Conservation (phyloP, 768 basidiomycete genomes). For the Leccinum aurantiacum region DNA sequence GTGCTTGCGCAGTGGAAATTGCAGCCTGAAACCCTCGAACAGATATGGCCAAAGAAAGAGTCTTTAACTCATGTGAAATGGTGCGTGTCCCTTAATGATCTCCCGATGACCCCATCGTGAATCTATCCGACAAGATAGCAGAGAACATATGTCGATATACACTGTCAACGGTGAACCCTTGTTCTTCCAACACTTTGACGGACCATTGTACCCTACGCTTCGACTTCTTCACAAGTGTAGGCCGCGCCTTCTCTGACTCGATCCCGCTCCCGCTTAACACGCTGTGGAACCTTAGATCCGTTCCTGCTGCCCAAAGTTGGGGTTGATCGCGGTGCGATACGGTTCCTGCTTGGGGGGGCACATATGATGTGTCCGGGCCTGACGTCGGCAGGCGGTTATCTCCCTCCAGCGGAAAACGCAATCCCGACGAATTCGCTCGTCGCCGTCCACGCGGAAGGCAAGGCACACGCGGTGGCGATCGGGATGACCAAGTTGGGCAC, state of each 20-base stretch:
- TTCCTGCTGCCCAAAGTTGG: slow-evolving; percentile 84
- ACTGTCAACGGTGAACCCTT: slow-evolving; percentile 84
- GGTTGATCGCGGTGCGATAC: slow-evolving; percentile 96
- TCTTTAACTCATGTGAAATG: slow-evolving; percentile 91
- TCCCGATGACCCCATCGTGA: slow-evolving; percentile 12
- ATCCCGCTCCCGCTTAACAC: neutral
- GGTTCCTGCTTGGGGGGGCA: slow-evolving; percentile 90
- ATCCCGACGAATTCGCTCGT: slow-evolving; percentile 75
- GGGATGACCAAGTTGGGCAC: slow-evolving; percentile 80
- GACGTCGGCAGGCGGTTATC: slow-evolving; percentile 86
- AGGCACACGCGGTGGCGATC: slow-evolving; percentile 86
- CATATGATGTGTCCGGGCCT: slow-evolving; percentile 98
- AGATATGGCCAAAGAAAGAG: slow-evolving; percentile 99
- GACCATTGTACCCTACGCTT: slow-evolving; percentile 87
- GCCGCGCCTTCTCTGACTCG: slow-evolving; percentile 21
- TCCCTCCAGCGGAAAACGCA: slow-evolving; percentile 70
- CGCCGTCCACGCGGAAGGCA: slow-evolving; percentile 95
- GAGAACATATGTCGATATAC: slow-evolving; percentile 94
- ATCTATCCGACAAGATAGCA: slow-evolving; percentile 51
- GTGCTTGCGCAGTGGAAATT: slow-evolving; percentile 84
- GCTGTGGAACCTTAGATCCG: slow-evolving; percentile 63
- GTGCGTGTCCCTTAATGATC: slow-evolving; percentile 33
- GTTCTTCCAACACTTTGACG: slow-evolving; percentile 97
- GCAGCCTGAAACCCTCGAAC: slow-evolving; percentile 78
- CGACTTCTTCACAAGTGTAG: slow-evolving; percentile 89